Evolutionary conservation across 768 basidiomycete species (phyloP).

Genomic region (Leccinum rimulosum): DNA sequence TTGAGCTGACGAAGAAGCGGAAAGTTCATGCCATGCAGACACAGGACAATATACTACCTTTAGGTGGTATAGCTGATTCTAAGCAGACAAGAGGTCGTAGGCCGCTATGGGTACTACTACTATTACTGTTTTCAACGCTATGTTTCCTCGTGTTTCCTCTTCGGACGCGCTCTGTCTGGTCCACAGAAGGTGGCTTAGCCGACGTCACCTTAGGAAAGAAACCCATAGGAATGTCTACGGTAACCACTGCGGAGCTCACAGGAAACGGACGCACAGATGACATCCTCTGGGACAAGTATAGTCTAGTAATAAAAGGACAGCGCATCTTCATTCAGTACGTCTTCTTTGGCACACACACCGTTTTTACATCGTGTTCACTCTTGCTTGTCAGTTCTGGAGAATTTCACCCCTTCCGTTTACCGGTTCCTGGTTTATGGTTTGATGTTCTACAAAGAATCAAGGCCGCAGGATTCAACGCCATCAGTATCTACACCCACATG

Average conservation of each 20-base stretch:
- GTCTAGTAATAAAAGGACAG: constrained; percentile 65
- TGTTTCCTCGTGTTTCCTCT: constrained; percentile 17
- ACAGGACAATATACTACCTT: constrained; percentile 5
- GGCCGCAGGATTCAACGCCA: constrained; percentile 74
- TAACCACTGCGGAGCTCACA: constrained; percentile 7
- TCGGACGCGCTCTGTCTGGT: constrained; percentile 2
- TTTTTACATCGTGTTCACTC: background rate
- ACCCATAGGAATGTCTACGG: background rate
- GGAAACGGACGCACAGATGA: constrained; percentile 37
- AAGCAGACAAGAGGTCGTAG: constrained; percentile 6
- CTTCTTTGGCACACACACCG: background rate
- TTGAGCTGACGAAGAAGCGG: background rate
- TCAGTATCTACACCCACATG: constrained; percentile 83
- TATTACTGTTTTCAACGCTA: constrained; percentile 13
- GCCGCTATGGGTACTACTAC: constrained; percentile 14
- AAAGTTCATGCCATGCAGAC: background rate
- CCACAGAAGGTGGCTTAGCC: background rate
- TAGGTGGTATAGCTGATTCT: background rate
- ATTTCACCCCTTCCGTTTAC: constrained; percentile 80
- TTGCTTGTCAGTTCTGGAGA: constrained; percentile 63
- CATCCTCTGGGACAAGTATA: constrained; percentile 66
- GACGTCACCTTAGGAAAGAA: background rate
- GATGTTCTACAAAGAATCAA: constrained; percentile 82
- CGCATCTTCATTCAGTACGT: constrained; percentile 71
- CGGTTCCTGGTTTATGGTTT: constrained; percentile 76